These are phyloP conservation scores for Rugosomyces carneus DNA, from an alignment of 1,284 basidiomycete species.

Conservation along the genomic window DNA sequence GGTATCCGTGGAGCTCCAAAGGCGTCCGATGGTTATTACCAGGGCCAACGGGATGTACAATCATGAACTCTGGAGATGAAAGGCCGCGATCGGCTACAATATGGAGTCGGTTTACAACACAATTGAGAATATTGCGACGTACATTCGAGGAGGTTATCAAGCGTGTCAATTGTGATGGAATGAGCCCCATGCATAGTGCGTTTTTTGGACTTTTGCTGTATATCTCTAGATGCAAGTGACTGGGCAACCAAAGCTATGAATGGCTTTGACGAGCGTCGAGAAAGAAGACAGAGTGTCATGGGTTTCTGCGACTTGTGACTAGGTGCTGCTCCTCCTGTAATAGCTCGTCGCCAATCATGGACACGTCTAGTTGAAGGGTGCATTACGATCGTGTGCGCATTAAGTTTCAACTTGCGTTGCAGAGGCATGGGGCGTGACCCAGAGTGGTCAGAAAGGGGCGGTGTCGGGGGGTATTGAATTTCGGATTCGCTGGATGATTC, in stretches of 20 bases:
- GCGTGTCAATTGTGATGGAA: slow-evolving; percentile 35
- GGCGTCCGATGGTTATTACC: slow-evolving; percentile 33
- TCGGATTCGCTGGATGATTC: slow-evolving; percentile 45
- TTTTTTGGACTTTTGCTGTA: slow-evolving; percentile 9
- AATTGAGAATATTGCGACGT: slow-evolving; percentile 9
- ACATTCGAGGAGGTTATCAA: slow-evolving; percentile 59
- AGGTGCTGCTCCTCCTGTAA: neutral
- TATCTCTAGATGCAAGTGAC: slow-evolving; percentile 26
- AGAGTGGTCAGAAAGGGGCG: slow-evolving; percentile 63
- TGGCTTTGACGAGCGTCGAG: slow-evolving; percentile 44
- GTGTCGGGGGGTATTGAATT: slow-evolving; percentile 62
- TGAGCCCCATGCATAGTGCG: slow-evolving; percentile 18
- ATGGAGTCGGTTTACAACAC: neutral
- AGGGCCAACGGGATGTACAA: slow-evolving; percentile 53
- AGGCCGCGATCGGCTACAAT: slow-evolving; percentile 39
- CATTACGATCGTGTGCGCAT: slow-evolving; percentile 35
- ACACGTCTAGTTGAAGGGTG: slow-evolving; percentile 16
- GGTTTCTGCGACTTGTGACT: slow-evolving; percentile 12
- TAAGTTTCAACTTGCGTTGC: slow-evolving; percentile 24
- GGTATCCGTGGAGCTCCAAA: slow-evolving; percentile 64
- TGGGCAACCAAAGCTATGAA: slow-evolving; percentile 40
- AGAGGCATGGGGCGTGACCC: slow-evolving; percentile 57
- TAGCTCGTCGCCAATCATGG: neutral
- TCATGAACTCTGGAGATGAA: slow-evolving; percentile 67
- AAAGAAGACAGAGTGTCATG: slow-evolving; percentile 39